Evolutionary conservation across 2,329 filamentous ascomycete genomes (phyloP), one percentile per base, ranked within the genome.

Genomic region (Aspergillus pseudotamarii): DNA sequence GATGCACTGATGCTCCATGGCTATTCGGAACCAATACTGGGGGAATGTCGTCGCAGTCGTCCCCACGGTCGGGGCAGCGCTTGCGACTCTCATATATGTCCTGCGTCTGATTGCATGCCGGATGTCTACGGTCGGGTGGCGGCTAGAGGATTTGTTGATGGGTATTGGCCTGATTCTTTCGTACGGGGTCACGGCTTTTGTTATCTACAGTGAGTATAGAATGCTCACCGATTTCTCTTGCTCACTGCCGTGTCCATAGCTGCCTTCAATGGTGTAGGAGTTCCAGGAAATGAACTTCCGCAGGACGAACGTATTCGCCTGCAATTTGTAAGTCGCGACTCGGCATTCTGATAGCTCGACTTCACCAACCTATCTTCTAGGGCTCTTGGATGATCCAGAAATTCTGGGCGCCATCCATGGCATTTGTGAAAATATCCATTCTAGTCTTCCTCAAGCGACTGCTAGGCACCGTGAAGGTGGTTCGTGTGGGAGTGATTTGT

Each of bases 391-490:
- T 71, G 32, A 45, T 65, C 8, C 61, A 67, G 16, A 71, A 68
- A n/a, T 68, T 69, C 56, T 70, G 65, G 66, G 56, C 66, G 1
- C 50, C 62, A 0, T 59, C 69, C 28, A 63, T 66, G 46, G 59
- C 63, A 2, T 69, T 66, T 19, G 62, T 71, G 6, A 71, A 69
- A 57, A 55, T 69, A 3, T 69, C 69, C 0, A 69, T 69, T 23
- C 55, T 69, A 14, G 4, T 71, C 23, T 66, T 69, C 4, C 57
- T 69, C 5, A 62, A 61, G n/a, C 62, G 62, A 5, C 59, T 69
- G 0, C 58, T 71, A 2, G 63, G 66, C 14, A 61, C 58, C 1
- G 34, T 62, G 4, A 16, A 50, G 36, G 10, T n/a, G 11, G 58
- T 66, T n/a, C 23, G 23, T 45, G 53, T 58, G n/a, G 32, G 55